Evolutionary conservation across 164 flowering plant genomes (phyloP), one percentile per base, ranked within the genome.

Genomic region (Nymphaea thermarum): DNA sequence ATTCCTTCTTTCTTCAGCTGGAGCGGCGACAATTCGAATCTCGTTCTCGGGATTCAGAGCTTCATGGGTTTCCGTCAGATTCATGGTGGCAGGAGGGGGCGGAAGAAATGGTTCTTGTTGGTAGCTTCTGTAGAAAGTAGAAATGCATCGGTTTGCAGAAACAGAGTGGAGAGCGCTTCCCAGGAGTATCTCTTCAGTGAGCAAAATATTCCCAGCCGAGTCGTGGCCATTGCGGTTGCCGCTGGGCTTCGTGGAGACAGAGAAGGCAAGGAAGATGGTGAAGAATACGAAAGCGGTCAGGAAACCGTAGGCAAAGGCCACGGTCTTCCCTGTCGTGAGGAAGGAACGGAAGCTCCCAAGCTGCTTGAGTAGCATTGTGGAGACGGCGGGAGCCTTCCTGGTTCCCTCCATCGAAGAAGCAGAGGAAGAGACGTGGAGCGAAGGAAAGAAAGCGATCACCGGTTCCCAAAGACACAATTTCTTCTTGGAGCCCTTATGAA

Each of bases 241-340:
- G 55, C 7, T 47, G 55, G 12, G 12, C 11, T 7, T 6, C 11
- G 12, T 14, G 55, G 12, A 47, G 55, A 14, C 5, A 47, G 55
- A 47, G 55, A 47, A 47, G 36, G 84, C 83, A 2, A 86, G 45
- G 71, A 84, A 83, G 51, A 71, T 71, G 66, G 90, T 82, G 77
- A 82, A 77, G 44, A 65, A 79, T 47, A 85, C 71, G 70, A 84
- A 88, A n/a, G 75, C 73, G 45, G 81, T 70, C 67, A 82, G 72
- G 72, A 82, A 74, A 7, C 72, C 83, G 72, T 84, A 85, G 0
- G 76, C 82, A 36, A 82, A 76, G 67, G 47, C 55, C 55, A 47
- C 12, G 55, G 55, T 47, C 12, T 47, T 47, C 12, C 55, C 12
- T 3, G 55, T 47, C 12, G 7, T 47, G 11, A 47, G 12, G 55